Base-by-base conservation (phyloP, 257 asterid genomes). In the Mentha longifolia region DNA sequence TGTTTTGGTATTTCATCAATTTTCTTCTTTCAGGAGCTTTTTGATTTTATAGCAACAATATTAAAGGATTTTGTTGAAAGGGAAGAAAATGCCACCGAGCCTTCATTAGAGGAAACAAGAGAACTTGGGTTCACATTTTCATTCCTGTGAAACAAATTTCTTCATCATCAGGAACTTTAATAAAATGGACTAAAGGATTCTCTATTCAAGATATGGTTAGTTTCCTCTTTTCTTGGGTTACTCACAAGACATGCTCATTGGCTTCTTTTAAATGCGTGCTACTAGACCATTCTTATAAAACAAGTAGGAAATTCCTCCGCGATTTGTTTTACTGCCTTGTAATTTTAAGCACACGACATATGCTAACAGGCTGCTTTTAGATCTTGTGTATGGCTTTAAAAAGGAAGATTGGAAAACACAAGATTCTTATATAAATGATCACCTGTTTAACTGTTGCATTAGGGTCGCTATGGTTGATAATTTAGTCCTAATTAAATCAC, bases 61-160 rank as follows among this genome's bases (percentile, higher is more conserved):
- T 61, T 92, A 42, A 82, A 83, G 79, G 79, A 85, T 35, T 85
- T 90, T 73, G 83, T 81, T 72, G 96, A 79, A 62, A 83, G 70
- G 77, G 95, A 85, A 62, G 92, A 71, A 58, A 68, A 70, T 63
- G 78, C 15, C 39, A 58, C 78, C 1, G 86, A 78, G 51, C 61
- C 55, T 73, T 77, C 84, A 13, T 78, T 72, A 68, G 59, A 58
- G 60, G 82, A 65, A 74, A 76, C 66, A 65, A 80, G 79, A 77
- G 92, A 81, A 39, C 89, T 92, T 25, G 98, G 98, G 70, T 90
- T 92, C 87, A 92, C 98, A 64, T 90, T 92, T 70, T 90, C 97
- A 2, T 92, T 77, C 98, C 98, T 2, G 85, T 92, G 77, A 90
- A 77, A 72, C 97, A 90, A 70, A 80, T 77, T 47, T 88, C 98